These are phyloP conservation scores for Magnusiomyces tetraspermus DNA, from an alignment of 1,139 yeast genomes.

Conservation along the genomic window DNA sequence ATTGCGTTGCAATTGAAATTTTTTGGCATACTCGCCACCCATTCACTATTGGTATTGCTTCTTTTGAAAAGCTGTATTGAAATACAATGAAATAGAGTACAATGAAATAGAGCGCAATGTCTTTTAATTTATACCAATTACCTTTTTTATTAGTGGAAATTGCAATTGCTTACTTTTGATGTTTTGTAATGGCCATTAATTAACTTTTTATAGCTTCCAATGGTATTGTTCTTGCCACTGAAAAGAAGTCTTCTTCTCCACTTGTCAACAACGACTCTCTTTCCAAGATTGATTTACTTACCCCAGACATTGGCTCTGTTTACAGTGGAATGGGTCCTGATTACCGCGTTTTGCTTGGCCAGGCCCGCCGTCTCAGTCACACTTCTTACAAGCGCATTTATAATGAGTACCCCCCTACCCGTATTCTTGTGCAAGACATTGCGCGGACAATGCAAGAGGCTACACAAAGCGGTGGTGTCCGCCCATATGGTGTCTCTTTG, in stretches of 20 bases:
- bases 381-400: conserved; percentile 86
- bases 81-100: conserved; percentile 1
- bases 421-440: conserved; percentile 84
- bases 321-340: conserved; percentile 99
- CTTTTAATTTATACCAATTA: too few species aligned
- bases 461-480: conserved; percentile 95
- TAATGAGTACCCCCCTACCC: conserved; percentile 95
- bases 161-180: too few species aligned
- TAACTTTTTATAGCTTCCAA: conserved; percentile 49
- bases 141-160: too few species aligned
- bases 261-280: conserved; percentile 67
- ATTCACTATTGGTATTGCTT: not conserved
- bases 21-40: too few species aligned
- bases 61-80: not conserved
- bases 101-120: too few species aligned
- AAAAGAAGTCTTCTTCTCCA: conserved; percentile 76
- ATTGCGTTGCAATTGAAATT: too few species aligned
- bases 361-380: conserved; percentile 88
- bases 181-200: not conserved
- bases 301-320: conserved; percentile 95
- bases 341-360: conserved; percentile 86
- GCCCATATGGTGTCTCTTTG: conserved; percentile 95
- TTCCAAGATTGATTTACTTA: conserved; percentile 70
- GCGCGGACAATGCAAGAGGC: conserved; percentile 98
- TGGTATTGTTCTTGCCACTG: conserved; percentile 96